Evolutionary conservation across 805 yeast species (phyloP).

Genomic region (Candida fluviatilis): DNA sequence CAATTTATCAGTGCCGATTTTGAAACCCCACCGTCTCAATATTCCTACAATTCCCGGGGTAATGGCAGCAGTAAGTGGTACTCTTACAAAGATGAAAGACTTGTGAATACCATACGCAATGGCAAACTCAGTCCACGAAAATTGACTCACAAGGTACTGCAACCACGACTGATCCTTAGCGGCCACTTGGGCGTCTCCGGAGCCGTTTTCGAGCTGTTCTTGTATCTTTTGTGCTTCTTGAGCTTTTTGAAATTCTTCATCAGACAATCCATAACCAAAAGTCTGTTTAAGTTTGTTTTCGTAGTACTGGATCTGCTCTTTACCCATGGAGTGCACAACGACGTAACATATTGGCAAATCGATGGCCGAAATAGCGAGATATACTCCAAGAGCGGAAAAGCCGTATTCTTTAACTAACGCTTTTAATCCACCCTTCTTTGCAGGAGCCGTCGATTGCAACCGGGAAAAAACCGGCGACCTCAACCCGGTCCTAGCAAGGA

Average conservation of each 20-base stretch:
- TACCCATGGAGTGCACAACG: conserved; percentile 83
- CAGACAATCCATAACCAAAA: conserved; percentile 58
- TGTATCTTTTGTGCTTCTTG: conserved; percentile 33
- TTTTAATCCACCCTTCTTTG: conserved; percentile 47
- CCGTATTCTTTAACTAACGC: conserved; percentile 83
- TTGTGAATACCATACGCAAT: conserved; percentile 94
- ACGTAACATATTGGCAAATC: conserved; percentile 84
- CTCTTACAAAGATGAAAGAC: conserved; percentile 72
- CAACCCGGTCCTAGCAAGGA: conserved; percentile 1
- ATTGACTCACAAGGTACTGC: conserved; percentile 25
- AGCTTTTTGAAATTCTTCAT: conserved; percentile 35
- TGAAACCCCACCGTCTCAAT: conserved; percentile 75
- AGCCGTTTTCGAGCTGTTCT: conserved; percentile 20
- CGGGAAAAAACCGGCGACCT: conserved; percentile 9
- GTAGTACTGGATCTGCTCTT: conserved; percentile 67
- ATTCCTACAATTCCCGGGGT: conserved; percentile 73
- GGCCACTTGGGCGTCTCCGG: conserved; percentile 11
- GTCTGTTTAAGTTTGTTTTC: conserved; percentile 57
- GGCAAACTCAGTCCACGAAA: conserved; percentile 74
- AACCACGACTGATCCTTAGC: conserved; percentile 11
- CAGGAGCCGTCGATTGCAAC: conserved; percentile 15
- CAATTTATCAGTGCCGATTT: conserved; percentile 53
- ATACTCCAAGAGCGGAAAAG: conserved; percentile 84
- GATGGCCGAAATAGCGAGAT: conserved; percentile 63
- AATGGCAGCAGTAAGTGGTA: conserved; percentile 88